Evolutionary conservation across 192 early-diverging fungal species (phyloP), one percentile per base, ranked within the genome.

Genomic region (Rhizophlyctis rosea): DNA sequence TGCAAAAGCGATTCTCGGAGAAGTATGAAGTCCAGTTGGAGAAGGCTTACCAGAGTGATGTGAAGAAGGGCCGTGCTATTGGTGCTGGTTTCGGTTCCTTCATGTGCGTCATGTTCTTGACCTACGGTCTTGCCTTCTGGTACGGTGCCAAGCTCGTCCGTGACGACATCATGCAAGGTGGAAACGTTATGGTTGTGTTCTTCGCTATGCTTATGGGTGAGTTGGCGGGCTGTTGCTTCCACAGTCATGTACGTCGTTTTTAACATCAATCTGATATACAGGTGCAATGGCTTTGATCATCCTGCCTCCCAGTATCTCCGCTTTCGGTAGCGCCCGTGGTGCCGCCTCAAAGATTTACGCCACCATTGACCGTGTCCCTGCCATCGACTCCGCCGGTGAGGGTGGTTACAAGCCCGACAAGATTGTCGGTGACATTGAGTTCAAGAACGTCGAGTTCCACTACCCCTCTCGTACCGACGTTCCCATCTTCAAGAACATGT

Each of bases 91-190:
- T 91, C 77, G 94, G 90, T 4, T 64, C 70, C 31, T 85, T 94
- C 63, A 87, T 90, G 83, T 77, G 85, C 34, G 73, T 86, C 57
- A 74, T 93, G 53, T 93, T 90, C 68, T 59, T 69, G 54, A 79
- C 86, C 13, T 93, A 93, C 57, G 81, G 82, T 5, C 80, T 96
- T n/a, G 88, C 88, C 30, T 91, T 94, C 81, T 91, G 87, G 81
- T 93, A 88, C 67, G 93, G 91, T 50, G 67, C 86, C 50, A 72
- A 70, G 31, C 79, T 87, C 34, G 82, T 87, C 59, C 64, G 68
- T 44, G 65, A 76, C 28, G 67, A 65, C 27, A 27, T 66, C 0
- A 84, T 90, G 81, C n/a, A 35, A 0, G 61, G 77, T 4, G 80
- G 59, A 3, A 59, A 80, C 14, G 72, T 85, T 39, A 34, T 79